Base-by-base conservation (phyloP, 306 rosid species). In the Purshia tridentata region DNA sequence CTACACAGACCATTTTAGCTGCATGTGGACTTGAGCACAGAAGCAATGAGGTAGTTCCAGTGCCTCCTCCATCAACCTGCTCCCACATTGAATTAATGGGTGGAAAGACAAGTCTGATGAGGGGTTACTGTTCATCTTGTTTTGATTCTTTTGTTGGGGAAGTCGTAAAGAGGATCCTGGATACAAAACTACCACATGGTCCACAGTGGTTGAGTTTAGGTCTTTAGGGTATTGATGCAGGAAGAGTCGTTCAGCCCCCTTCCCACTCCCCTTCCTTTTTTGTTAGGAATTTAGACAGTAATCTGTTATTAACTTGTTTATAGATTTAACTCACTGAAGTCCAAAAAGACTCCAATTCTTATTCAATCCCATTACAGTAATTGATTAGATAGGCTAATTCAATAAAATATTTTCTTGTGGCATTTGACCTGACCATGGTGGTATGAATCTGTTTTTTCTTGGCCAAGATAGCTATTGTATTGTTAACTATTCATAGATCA, bases 111-210 rank as follows among this genome's bases (percentile, higher is more conserved):
- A 89, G 93, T 81, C 84, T 86, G 70, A 80, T 89, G 66, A 80
- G 81, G 35, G 96, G 93, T 55, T 84, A 88, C 76, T 91, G 99
- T 86, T 91, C 93, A 39, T 71, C 89, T 64, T 91, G 99, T 83
- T 95, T 91, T 61, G 90, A 87, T 84, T 82, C 86, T 72, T 91
- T 86, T 35, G 89, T 91, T 41, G 80, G 78, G 54, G 87, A 83
- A 3, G 90, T 88, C 70, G 96, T 90, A 83, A 84, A 86, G 86
- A 88, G 72, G 81, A 70, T 91, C 72, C 77, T 85, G 81, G 94
- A 88, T 59, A 49, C 83, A 20, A 84, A 53, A 82, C 67, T 76
- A 29, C 42, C 65, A 40, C 35, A 29, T 29, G 35, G 35, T 29
- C 35, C 35, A 29, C 80, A 77, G 22, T 90, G 97, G 93, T 79